These are phyloP conservation scores for Dinochytrium kinnereticum DNA, from an alignment of 371 early-diverging fungal species.

Conservation along the genomic window DNA sequence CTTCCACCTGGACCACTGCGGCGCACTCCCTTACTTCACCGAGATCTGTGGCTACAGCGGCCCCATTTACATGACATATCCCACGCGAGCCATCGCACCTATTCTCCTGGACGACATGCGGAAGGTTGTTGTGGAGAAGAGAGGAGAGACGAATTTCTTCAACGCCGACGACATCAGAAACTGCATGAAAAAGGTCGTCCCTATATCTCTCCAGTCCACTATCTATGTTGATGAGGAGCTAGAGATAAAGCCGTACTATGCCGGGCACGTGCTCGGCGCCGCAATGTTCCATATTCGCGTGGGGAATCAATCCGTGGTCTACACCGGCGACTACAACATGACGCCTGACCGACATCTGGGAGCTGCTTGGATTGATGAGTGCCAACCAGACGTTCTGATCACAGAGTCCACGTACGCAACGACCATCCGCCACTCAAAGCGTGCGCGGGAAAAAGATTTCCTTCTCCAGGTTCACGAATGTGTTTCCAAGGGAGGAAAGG, in stretches of 20 bases:
- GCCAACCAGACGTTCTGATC: slow-evolving; percentile 94
- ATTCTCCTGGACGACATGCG: slow-evolving; percentile 99
- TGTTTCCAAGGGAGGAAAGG: slow-evolving; percentile 92
- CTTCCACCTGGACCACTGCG: slow-evolving; percentile 99
- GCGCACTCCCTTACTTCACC: slow-evolving; percentile 95
- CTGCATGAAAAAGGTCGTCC: slow-evolving; percentile 86
- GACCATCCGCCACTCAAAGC: slow-evolving; percentile 87
- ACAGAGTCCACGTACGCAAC: slow-evolving; percentile 99
- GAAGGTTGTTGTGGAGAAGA: slow-evolving; percentile 83
- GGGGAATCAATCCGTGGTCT: slow-evolving; percentile 84
- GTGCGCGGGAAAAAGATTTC: slow-evolving; percentile 89
- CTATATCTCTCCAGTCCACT: slow-evolving; percentile 89
- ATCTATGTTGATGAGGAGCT: slow-evolving; percentile 86
- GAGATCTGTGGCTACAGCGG: slow-evolving; percentile 93
- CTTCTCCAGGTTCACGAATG: slow-evolving; percentile 90
- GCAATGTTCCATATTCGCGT: slow-evolving; percentile 99
- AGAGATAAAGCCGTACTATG: slow-evolving; percentile 96
- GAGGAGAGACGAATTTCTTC: slow-evolving; percentile 86
- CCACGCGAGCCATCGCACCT: slow-evolving; percentile 98
- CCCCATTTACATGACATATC: slow-evolving; percentile 99
- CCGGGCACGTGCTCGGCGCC: slow-evolving; percentile 99
- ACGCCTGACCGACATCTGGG: slow-evolving; percentile 99
- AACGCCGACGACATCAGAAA: slow-evolving; percentile 72
- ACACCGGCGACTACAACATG: slow-evolving; percentile 99
- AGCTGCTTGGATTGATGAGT: slow-evolving; percentile 82